Conservation (phyloP, 2,329 filamentous ascomycete genomes). For the Hortaea werneckii region DNA sequence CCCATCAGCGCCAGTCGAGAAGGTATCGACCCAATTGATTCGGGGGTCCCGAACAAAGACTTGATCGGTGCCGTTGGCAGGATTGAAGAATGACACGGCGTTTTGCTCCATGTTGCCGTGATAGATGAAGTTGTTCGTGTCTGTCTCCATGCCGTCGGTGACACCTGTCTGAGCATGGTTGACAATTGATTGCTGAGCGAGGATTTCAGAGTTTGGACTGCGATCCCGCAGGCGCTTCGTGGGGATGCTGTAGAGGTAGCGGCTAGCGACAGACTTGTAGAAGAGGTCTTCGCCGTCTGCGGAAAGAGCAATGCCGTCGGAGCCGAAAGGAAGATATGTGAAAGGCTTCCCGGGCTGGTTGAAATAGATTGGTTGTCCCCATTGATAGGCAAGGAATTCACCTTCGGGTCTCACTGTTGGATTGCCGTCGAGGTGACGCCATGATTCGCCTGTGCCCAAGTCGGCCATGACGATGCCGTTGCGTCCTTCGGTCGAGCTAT, state of each 20-base stretch:
- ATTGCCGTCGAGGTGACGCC: slow-evolving; percentile 39
- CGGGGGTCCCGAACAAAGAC: slow-evolving; percentile 38
- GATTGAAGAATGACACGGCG: slow-evolving; percentile 38
- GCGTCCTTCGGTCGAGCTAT: slow-evolving; percentile 38
- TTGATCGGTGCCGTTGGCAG: slow-evolving; percentile 32
- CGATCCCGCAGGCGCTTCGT: slow-evolving; percentile 35
- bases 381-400: slow-evolving; percentile 40
- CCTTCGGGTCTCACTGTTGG: slow-evolving; percentile 31
- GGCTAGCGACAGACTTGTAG: slow-evolving; percentile 35
- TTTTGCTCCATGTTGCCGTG: slow-evolving; percentile 42
- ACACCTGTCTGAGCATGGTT: slow-evolving; percentile 40
- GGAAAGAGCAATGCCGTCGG: slow-evolving; percentile 42
- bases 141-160: slow-evolving; percentile 44
- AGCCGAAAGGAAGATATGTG: slow-evolving; percentile 34
- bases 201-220: slow-evolving; percentile 30
- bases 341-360: slow-evolving; percentile 27
- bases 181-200: slow-evolving; percentile 33
- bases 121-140: slow-evolving; percentile 41
- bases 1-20: slow-evolving; percentile 31
- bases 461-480: slow-evolving; percentile 43
- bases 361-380: slow-evolving; percentile 39
- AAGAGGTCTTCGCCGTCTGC: slow-evolving; percentile 39
- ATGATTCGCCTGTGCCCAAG: slow-evolving; percentile 38
- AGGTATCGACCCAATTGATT: slow-evolving; percentile 42
- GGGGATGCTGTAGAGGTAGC: slow-evolving; percentile 37